Conservation (phyloP, 208 protist genomes). For the Herpetomonas tarakana region DNA sequence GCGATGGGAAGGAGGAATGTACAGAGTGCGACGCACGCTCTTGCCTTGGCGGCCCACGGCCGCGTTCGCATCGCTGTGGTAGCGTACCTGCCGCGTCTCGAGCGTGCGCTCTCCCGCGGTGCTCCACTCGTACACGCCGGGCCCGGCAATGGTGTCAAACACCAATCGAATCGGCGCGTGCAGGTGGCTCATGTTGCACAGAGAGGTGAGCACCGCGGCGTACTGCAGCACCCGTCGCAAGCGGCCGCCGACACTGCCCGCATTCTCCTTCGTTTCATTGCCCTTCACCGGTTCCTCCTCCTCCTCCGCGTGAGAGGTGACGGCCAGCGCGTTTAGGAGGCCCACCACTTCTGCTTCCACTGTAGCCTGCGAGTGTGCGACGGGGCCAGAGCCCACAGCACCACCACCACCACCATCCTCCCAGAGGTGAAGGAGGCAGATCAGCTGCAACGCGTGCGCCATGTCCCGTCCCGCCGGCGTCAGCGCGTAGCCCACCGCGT, state of each 20-base stretch:
- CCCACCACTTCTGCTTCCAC: not conserved
- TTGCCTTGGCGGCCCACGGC: not conserved
- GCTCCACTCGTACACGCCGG: not conserved
- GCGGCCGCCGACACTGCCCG: not conserved
- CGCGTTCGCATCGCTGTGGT: not conserved
- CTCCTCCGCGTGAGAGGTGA: not conserved
- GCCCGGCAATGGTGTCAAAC: conserved; percentile 43
- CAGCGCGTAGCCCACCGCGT: not conserved
- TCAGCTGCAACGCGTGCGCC: not conserved
- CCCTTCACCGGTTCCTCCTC: not conserved
- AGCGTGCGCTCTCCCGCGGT: conserved; percentile 13
- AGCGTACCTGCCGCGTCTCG: conserved; percentile 26
- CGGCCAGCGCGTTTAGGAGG: not conserved
- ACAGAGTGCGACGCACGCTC: conserved; percentile 25
- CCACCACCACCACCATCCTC: too few species aligned
- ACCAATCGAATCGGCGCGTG: conserved; percentile 59
- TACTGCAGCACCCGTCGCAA: conserved; percentile 28
- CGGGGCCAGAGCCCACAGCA: too few species aligned
- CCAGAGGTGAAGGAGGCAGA: not conserved
- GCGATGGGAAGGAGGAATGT: conserved; percentile 47
- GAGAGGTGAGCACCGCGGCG: conserved; percentile 2
- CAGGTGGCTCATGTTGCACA: conserved; percentile 57
- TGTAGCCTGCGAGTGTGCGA: not conserved
- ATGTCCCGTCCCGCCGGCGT: not conserved
- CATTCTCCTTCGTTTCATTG: not conserved